These are phyloP conservation scores for Daldinia vernicosa DNA, from an alignment of 495 filamentous ascomycete species.

Conservation along the genomic window DNA sequence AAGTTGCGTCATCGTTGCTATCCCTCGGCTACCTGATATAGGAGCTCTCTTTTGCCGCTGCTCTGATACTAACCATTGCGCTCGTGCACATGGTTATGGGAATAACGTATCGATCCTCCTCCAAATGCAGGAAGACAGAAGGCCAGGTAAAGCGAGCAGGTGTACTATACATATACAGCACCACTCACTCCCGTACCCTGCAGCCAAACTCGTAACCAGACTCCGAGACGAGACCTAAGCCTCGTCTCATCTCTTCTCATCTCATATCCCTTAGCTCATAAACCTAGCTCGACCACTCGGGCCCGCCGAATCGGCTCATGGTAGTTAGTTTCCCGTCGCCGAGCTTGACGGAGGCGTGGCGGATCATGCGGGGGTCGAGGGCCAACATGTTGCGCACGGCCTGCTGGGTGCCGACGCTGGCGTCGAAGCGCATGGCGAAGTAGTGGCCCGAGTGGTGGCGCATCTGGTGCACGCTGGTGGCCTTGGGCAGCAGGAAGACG, in stretches of 20 bases:
- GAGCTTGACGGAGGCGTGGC: constrained; percentile 84
- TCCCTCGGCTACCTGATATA: neutral
- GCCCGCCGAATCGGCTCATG: constrained; percentile 67
- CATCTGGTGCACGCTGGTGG: constrained; percentile 78
- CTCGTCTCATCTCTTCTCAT: neutral
- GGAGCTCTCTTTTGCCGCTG: neutral
- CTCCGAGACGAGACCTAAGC: neutral
- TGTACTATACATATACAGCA: neutral
- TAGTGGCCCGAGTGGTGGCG: constrained; percentile 87
- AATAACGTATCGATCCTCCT: neutral
- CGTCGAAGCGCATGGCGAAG: constrained; percentile 97
- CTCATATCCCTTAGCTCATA: neutral
- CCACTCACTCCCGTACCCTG: neutral
- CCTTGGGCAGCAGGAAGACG: constrained; percentile 79
- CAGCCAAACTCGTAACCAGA: neutral
- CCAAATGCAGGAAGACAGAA: neutral
- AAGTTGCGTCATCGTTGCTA: neutral
- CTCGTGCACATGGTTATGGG: neutral
- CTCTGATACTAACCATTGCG: neutral
- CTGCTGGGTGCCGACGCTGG: constrained; percentile 72
- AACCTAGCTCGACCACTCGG: constrained; percentile 54
- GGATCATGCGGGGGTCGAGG: constrained; percentile 91
- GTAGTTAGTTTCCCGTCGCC: constrained; percentile 78
- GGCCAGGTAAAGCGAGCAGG: neutral
- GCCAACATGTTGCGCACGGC: constrained; percentile 75